A percentile compares a stretch with the other conserved stretches of the same genome.
These are phyloP conservation scores for Albatrellus ellisii DNA, from an alignment of 768 basidiomycete species.

Conservation along the genomic window DNA sequence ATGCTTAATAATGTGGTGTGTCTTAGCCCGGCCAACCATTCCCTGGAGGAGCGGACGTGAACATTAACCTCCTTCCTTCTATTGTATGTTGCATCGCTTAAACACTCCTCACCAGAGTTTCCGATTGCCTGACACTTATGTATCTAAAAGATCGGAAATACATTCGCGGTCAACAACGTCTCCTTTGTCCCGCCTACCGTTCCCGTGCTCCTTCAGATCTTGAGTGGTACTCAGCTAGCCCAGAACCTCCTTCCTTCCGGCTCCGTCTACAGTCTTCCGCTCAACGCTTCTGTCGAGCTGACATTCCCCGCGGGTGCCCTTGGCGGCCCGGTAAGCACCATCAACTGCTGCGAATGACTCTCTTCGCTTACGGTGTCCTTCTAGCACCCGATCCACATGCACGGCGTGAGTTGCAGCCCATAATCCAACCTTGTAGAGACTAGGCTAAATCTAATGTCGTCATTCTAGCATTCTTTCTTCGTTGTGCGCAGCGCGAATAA, in stretches of 20 bases:
- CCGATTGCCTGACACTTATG: not conserved
- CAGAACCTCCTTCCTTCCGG: constrained; percentile 25
- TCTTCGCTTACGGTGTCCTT: not conserved
- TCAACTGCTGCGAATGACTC: too few relatives aligned
- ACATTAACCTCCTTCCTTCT: not conserved
- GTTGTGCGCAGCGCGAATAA: constrained; percentile 8
- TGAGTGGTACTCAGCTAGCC: constrained; percentile 26
- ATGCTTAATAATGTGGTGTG: not conserved
- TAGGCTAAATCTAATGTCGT: not conserved
- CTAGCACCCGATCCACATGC: constrained; percentile 30
- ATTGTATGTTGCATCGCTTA: not conserved
- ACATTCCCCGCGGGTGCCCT: constrained; percentile 28
- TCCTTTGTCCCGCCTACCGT: constrained; percentile 20
- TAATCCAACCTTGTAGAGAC: not conserved
- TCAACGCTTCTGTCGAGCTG: constrained; percentile 34
- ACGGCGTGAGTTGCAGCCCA: constrained; percentile 22
- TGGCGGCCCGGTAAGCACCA: constrained; percentile 15
- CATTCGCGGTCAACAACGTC: constrained; percentile 7
- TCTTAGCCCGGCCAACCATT: constrained; percentile 1
- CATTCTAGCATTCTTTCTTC: constrained; percentile 4
- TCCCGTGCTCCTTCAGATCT: constrained; percentile 34
- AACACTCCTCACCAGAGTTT: too few relatives aligned
- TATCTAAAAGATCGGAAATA: not conserved
- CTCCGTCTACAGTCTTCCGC: constrained; percentile 30
- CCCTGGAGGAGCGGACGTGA: constrained; percentile 5